These are phyloP conservation scores for Starmerella bombi DNA, from an alignment of 805 yeast genomes.

Conservation along the genomic window DNA sequence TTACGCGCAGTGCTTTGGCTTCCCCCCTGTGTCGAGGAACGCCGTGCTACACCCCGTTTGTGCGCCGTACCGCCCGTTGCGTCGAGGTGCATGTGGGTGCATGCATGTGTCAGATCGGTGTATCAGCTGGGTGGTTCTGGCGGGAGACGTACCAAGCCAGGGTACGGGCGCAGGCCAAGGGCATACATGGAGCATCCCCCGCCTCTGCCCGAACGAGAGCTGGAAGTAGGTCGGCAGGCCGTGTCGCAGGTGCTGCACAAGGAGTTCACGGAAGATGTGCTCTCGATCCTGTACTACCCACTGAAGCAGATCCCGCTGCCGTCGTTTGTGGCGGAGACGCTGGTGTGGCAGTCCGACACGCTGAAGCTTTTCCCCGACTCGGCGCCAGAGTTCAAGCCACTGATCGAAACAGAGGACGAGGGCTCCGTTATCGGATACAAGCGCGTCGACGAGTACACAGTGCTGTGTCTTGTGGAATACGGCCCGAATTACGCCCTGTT, in stretches of 20 bases:
- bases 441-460: conserved; percentile 14
- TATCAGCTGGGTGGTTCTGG: too few species aligned
- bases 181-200: conserved; percentile 1
- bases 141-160: too few species aligned
- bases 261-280: neutral
- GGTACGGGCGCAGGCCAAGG: too few species aligned
- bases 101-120: too few species aligned
- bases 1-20: too few species aligned
- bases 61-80: too few species aligned
- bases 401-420: neutral
- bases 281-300: conserved; percentile 8
- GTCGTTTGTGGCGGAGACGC: conserved; percentile 11
- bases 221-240: neutral
- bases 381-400: neutral
- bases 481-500: conserved; percentile 8
- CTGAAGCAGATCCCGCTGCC: conserved; percentile 9
- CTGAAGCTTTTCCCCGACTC: conserved; percentile 5
- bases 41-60: too few species aligned
- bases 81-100: too few species aligned
- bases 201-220: neutral
- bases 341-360: conserved; percentile 13
- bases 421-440: conserved; percentile 3
- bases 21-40: too few species aligned
- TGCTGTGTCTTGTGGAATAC: conserved; percentile 10
- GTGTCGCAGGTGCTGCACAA: neutral